These are phyloP conservation scores for Nymphaea thermarum DNA, from an alignment of 164 flowering plant species.

Conservation along the genomic window DNA sequence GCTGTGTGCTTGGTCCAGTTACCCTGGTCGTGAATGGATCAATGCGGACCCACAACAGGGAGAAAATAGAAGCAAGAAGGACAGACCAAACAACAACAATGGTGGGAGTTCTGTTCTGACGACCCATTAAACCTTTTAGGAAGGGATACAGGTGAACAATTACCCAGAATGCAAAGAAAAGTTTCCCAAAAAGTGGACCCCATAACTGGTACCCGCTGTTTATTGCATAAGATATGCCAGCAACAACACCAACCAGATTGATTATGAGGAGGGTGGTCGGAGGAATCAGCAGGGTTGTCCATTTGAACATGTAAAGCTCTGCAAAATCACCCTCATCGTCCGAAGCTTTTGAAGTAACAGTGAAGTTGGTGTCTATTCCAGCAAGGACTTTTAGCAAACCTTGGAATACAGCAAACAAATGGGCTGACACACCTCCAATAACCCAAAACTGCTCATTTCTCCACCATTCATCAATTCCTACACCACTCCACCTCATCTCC, in stretches of 20 bases:
- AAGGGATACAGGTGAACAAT: conserved; percentile 71
- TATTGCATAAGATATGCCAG: conserved; percentile 10
- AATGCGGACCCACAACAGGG: conserved; percentile 61
- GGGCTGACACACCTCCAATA: conserved; percentile 11
- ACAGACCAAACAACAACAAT: conserved; percentile 74
- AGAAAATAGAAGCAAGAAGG: conserved; percentile 71
- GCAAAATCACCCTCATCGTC: conserved; percentile 71
- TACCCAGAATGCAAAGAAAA: conserved; percentile 28
- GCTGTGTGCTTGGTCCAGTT: conserved; percentile 38
- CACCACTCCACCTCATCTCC: conserved; percentile 87
- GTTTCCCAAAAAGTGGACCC: conserved; percentile 11
- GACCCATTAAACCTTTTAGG: conserved; percentile 76
- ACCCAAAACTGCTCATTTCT: conserved; percentile 14
- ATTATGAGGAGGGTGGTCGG: conserved; percentile 25
- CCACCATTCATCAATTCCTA: conserved; percentile 52
- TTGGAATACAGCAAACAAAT: conserved; percentile 70
- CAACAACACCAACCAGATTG: conserved; percentile 9
- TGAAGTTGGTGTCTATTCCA: conserved; percentile 80
- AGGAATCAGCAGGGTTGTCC: conserved; percentile 80
- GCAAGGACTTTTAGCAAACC: conserved; percentile 68
- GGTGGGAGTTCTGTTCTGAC: conserved; percentile 76
- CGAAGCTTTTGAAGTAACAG: conserved; percentile 25
- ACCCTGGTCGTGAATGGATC: conserved; percentile 64
- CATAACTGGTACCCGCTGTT: conserved; percentile 12
- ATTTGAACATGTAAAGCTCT: conserved; percentile 72